Base-by-base conservation (phyloP, 129 eudicot genomes). In the Arctium lappa region DNA sequence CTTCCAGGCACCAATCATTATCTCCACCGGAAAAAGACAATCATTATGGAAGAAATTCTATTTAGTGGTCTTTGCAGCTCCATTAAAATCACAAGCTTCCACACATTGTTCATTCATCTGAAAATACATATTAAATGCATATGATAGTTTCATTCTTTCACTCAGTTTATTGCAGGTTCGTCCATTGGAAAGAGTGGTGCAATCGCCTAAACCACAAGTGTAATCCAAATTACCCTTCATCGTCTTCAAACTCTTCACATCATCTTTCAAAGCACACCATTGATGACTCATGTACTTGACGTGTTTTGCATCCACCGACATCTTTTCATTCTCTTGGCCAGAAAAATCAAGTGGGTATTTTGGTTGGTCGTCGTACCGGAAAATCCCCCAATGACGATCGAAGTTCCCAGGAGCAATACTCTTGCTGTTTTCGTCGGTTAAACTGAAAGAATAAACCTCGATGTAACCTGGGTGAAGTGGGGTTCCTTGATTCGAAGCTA, bases 311-410 rank as follows among this genome's bases (percentile, higher is more conserved):
- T 76, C 92, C 62, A 80, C 62, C 4, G 90, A 92, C 88, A 80
- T 80, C 40, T 75, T 83, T 4, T 74, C 88, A 3, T 79, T 42
- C 34, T 83, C 86, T 2, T 85, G 33, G 1, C 93, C 90, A 1
- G 80, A 22, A 11, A 90, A 84, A 69, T 90, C 88, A 53, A 88
- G 44, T 0, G 78, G 81, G 62, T 80, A 90, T 86, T 90, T 90
- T 0, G 93, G 91, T 29, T 90, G 82, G 5, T 91, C 93, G 37
- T 90, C 93, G 27, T 82, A 89, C 8, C 77, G 86, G 56, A 87
- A 87, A 15, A 90, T 80, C 6, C 93, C 93, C 93, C 91, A 87
- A 33, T 90, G 93, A 0, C 93, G 81, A 39, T 85, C 89, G 30
- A 87, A 90, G 78, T 42, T 50, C 1, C 93, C 93, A 0, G 93